Percentiles rank a stretch among this genome's conserved stretches.
Conservation (phyloP, 2,329 filamentous ascomycete species). For the Colletotrichum lini region DNA sequence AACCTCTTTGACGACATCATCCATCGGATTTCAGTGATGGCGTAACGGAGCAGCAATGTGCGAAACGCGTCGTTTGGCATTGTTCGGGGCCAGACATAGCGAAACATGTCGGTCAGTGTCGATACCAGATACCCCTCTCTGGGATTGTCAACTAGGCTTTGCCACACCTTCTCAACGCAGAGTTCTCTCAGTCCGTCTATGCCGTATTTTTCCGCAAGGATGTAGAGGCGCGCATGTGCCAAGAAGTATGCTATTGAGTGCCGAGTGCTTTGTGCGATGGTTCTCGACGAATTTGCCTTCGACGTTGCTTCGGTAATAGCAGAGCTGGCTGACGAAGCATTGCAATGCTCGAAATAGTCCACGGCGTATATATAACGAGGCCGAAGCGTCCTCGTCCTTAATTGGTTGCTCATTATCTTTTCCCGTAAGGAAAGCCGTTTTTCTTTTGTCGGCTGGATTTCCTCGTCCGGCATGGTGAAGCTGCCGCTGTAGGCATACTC, state of each 20-base stretch:
- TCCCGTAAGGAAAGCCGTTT: neutral
- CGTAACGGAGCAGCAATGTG: neutral
- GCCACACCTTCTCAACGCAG: neutral
- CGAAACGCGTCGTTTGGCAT: neutral
- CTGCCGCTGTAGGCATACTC: neutral
- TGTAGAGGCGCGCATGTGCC: neutral
- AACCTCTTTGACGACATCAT: neutral
- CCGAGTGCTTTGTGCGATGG: too few species aligned
- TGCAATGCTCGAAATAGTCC: too few species aligned
- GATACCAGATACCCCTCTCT: neutral
- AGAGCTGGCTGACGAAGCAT: neutral
- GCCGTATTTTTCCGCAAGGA: neutral
- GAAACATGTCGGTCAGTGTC: neutral
- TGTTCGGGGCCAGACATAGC: neutral
- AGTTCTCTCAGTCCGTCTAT: neutral
- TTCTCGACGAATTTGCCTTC: neutral
- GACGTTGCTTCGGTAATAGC: neutral
- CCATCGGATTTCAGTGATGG: neutral
- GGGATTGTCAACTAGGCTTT: neutral
- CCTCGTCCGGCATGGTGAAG: neutral
- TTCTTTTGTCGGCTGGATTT: neutral
- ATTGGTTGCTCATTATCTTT: rapidly evolving
- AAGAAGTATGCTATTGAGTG: neutral
- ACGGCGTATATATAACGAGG: too few species aligned
- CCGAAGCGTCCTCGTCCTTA: neutral